phyloP scores from a whole-genome alignment of 441 rosid genomes.

The Bocquillonia castaneifolia region DNA sequence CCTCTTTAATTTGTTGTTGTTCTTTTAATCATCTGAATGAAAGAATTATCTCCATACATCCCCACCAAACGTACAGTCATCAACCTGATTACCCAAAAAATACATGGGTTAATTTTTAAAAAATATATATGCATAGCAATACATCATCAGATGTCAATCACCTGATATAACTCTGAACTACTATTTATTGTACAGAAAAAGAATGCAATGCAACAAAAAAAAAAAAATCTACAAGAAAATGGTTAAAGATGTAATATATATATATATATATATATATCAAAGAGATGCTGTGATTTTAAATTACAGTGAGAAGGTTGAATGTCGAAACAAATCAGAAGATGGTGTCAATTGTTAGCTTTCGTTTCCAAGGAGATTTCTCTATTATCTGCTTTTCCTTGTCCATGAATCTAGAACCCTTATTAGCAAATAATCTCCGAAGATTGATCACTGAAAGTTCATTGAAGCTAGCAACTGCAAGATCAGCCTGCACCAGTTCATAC shows the following conservation, averaged over 20 bases:
- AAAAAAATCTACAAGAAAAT: no score
- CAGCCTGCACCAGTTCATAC: slow-evolving; percentile 91
- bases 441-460: slow-evolving; percentile 89
- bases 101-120: no score
- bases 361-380: slow-evolving; percentile 68
- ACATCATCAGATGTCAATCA: background rate
- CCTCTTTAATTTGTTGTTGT: no score
- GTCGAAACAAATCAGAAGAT: slow-evolving; percentile 49
- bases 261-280: no score
- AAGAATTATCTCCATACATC: background rate
- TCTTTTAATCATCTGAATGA: background rate
- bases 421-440: slow-evolving; percentile 79
- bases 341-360: slow-evolving; percentile 83
- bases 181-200: slow-evolving; percentile 11
- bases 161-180: background rate
- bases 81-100: background rate
- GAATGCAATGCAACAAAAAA: no score
- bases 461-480: slow-evolving; percentile 72
- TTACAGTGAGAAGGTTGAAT: background rate
- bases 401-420: slow-evolving; percentile 87
- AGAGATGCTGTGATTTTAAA: background rate
- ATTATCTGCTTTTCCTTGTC: slow-evolving; percentile 73
- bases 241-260: no score
- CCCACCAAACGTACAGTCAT: background rate
- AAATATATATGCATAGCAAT: no score